A percentile compares a stretch with the other conserved stretches of the same genome.
Evolutionary conservation across 352 stramenopile genomes (phyloP).

Genomic region (Globisporangium nagaii): DNA sequence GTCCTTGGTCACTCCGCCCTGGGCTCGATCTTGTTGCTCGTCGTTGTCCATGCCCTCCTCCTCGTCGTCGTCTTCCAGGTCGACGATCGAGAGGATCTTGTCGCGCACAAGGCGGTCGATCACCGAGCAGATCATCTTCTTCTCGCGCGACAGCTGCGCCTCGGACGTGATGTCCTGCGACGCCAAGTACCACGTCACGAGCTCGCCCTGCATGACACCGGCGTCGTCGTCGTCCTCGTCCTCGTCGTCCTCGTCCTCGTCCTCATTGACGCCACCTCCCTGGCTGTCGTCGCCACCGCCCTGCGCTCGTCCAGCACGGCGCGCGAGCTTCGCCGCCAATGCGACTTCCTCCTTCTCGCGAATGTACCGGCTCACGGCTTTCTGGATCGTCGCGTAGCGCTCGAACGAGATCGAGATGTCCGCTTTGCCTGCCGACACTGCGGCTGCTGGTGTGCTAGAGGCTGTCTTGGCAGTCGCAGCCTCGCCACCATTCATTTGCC

Average conservation of each 20-base stretch:
- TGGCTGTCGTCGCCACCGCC: slow-evolving; percentile 1
- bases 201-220: slow-evolving; percentile 66
- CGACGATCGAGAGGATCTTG: slow-evolving; percentile 69
- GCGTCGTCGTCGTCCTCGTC: slow-evolving; percentile 50
- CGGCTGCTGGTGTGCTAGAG: not conserved
- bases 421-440: slow-evolving; percentile 4
- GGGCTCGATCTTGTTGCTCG: not conserved
- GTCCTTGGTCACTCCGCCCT: not conserved
- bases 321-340: slow-evolving; percentile 39
- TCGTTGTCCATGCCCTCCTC: slow-evolving; percentile 5
- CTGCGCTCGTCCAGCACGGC: slow-evolving; percentile 25
- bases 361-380: slow-evolving; percentile 71
- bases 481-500: not conserved
- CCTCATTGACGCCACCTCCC: not conserved
- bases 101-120: slow-evolving; percentile 79
- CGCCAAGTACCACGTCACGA: slow-evolving; percentile 82
- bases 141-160: slow-evolving; percentile 66
- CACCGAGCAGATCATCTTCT: slow-evolving; percentile 78
- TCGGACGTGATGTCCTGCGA: slow-evolving; percentile 85
- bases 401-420: slow-evolving; percentile 71
- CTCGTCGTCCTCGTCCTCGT: slow-evolving; percentile 28
- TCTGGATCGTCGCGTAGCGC: slow-evolving; percentile 77
- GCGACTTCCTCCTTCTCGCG: slow-evolving; percentile 73
- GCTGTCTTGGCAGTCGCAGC: not conserved
- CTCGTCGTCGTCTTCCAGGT: slow-evolving; percentile 51